A percentile compares a stretch with the other conserved stretches of the same genome.
Evolutionary conservation across 352 stramenopile genomes (phyloP).

Genomic region (Pythium grandisporangium): DNA sequence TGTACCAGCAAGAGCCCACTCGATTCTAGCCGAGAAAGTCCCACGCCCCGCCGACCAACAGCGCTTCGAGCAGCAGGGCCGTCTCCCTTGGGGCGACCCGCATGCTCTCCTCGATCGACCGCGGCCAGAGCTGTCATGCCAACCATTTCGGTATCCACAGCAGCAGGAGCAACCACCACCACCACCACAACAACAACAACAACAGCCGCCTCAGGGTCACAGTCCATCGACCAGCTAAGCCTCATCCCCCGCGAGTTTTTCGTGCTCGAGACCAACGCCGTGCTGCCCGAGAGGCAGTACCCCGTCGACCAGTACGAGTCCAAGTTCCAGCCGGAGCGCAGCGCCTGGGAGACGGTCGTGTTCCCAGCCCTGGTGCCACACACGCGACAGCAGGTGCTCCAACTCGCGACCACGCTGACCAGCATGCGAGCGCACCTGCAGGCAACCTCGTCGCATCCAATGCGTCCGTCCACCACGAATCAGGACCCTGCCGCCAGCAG

Average conservation of each 20-base stretch:
- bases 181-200: background rate
- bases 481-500: too few species aligned
- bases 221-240: constrained; percentile 11
- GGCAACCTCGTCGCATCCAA: background rate
- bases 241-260: constrained; percentile 71
- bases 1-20: too few species aligned
- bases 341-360: constrained; percentile 61
- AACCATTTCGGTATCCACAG: too few species aligned
- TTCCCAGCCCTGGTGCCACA: constrained; percentile 58
- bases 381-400: constrained; percentile 62
- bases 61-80: too few species aligned
- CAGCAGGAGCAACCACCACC: too few species aligned
- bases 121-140: too few species aligned
- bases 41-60: too few species aligned
- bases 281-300: constrained; percentile 42
- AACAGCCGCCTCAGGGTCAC: background rate
- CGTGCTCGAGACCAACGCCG: constrained; percentile 56
- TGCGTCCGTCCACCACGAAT: background rate
- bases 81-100: too few species aligned
- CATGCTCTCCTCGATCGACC: too few species aligned
- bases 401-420: constrained; percentile 48
- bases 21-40: too few species aligned
- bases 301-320: constrained; percentile 53
- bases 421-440: constrained; percentile 26
- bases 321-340: constrained; percentile 17